phyloP scores from a whole-genome alignment of 2,329 filamentous ascomycete genomes.

The Tetracladium maxilliforme region DNA sequence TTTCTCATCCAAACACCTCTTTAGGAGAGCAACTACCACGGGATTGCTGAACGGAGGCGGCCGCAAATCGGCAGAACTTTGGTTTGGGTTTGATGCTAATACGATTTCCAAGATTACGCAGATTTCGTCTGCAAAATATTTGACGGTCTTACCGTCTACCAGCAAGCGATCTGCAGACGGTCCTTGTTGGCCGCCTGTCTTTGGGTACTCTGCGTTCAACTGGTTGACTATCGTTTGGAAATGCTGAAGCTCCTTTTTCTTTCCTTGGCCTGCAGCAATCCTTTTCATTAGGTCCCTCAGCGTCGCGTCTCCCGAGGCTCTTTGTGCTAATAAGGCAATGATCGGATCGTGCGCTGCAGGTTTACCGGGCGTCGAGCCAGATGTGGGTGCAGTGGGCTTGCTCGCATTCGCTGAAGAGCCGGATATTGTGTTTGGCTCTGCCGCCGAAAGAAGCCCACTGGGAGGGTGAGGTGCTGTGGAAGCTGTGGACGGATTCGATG shows the following conservation, averaged over 20 bases:
- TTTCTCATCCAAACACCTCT: too few species aligned
- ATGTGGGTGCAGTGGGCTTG: constrained; percentile 2
- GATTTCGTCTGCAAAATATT: too few species aligned
- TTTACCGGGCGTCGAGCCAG: constrained; percentile 5
- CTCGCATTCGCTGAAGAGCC: constrained; percentile 3
- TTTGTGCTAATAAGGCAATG: constrained; percentile 64
- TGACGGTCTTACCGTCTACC: too few species aligned
- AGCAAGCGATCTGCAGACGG: constrained; percentile 38
- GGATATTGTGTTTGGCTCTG: constrained; percentile 3
- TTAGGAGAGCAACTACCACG: too few species aligned
- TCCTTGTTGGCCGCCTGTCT: constrained; percentile 31
- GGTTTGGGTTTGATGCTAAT: too few species aligned
- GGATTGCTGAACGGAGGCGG: too few species aligned
- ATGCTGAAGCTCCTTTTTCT: constrained; percentile 53
- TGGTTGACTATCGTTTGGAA: constrained; percentile 75
- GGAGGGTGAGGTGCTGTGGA: constrained; percentile 1
- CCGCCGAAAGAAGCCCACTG: constrained; percentile 3
- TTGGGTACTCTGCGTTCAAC: too few species aligned
- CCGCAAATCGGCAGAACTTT: too few species aligned
- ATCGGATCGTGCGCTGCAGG: constrained; percentile 47
- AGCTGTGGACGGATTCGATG: constrained; percentile 3
- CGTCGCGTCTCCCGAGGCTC: constrained; percentile 57
- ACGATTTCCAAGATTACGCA: too few species aligned
- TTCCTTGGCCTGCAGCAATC: constrained; percentile 62
- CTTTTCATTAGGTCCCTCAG: constrained; percentile 72